Base-by-base conservation (phyloP, 192 early-diverging fungal genomes). In the Coemansia sp. region DNA sequence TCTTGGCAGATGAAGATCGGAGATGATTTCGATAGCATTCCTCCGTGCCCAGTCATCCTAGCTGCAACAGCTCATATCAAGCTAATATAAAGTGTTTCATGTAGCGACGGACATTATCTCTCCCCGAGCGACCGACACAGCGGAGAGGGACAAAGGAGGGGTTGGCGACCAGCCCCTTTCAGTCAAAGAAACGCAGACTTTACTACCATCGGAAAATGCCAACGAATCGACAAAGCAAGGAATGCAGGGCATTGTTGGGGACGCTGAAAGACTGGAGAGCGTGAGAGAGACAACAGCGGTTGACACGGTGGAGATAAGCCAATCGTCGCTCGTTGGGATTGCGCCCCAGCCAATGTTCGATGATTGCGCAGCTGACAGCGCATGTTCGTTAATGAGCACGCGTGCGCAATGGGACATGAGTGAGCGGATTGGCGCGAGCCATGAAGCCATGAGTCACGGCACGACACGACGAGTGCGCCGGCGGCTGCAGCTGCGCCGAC, bases 401-500 rank as follows among this genome's bases (percentile, higher is more conserved):
- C 62, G 74, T 2, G 51, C 36, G 48, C 68, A 81, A 42, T 75
- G 73, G 72, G 78, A 75, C 17, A 31, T 75, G 37, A 36, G 63
- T 23, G 72, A 63, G 20, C 53, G 66, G 34, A 56, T 75, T 15
- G 47, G 57, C 9, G 56, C 59, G 2, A 72, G 69, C 34, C 54
- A 31, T 0, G 42, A 36, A 15, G 51, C 58, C 8, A 62, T 69
- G 60, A 38, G 44, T 2, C 9, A 34, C n/a, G 38, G 55, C 34
- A 19, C 51, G 8, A 59, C 57, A 14, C 60, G 69, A n/a, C 68
- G 78, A 1, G 19, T 85, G 53, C 60, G 61, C 21, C 65, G 72
- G 23, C 37, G 77, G 67, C 67, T 83, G 46, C 67, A 79, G 44
- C 65, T 88, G 19, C 81, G 81, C 0, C 78, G 86, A 48, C 64